Evolutionary conservation across 73 alveolate species (phyloP).

Genomic region (Paramecium pentaurelia): DNA sequence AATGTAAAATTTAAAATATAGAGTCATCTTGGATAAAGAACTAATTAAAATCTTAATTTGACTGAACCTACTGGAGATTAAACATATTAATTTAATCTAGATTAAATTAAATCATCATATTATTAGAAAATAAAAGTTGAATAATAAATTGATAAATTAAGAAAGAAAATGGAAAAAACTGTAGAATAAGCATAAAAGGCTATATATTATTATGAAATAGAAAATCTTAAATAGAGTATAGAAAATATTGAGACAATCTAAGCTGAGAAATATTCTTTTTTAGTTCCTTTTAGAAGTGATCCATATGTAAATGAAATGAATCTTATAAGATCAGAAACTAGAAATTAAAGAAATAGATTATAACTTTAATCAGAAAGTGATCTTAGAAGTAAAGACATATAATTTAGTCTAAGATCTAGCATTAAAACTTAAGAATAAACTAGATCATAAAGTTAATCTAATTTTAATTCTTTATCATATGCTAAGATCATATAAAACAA

Average conservation of each 20-base stretch:
- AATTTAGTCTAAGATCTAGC: neutral
- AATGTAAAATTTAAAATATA: neutral
- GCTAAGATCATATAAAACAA: neutral
- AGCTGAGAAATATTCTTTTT: neutral
- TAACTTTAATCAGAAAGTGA: neutral
- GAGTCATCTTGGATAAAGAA: neutral
- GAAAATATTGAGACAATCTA: neutral
- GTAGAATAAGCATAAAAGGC: neutral
- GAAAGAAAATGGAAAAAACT: neutral
- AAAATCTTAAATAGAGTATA: neutral
- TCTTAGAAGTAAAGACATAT: neutral
- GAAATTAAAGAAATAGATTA: neutral
- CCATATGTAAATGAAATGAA: neutral
- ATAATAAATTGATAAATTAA: neutral
- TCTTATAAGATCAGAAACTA: neutral
- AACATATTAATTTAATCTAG: neutral
- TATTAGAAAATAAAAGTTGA: neutral
- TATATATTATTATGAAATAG: neutral
- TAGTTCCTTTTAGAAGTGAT: neutral
- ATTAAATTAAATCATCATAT: neutral
- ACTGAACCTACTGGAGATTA: neutral
- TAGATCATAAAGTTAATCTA: neutral
- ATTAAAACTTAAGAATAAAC: neutral
- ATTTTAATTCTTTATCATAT: neutral
- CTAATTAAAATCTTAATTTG: neutral